These are phyloP conservation scores for Pyricularia grisea DNA, from an alignment of 2,329 filamentous ascomycete genomes.

Conservation along the genomic window DNA sequence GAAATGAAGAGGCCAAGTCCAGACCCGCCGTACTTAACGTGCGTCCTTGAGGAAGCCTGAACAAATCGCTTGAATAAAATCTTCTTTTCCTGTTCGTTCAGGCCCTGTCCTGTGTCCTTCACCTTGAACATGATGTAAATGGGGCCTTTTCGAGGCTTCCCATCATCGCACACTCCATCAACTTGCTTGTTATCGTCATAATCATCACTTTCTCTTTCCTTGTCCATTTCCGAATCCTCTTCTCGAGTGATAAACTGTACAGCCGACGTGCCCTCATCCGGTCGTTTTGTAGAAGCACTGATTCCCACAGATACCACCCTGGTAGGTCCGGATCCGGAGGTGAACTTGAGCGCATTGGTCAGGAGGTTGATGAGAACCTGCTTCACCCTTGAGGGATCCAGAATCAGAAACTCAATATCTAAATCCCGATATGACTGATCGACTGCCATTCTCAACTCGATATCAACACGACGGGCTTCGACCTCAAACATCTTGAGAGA, in stretches of 20 bases:
- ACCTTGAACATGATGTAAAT: constrained; percentile 65
- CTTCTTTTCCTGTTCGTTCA: constrained; percentile 62
- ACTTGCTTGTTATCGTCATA: not conserved
- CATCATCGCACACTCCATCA: not conserved
- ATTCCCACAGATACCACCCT: constrained; percentile 44
- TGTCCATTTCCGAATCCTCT: not conserved
- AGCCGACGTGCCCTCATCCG: constrained; percentile 28
- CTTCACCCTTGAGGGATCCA: constrained; percentile 66
- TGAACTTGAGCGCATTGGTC: constrained; percentile 78
- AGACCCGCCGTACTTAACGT: constrained; percentile 70
- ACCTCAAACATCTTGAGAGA: constrained; percentile 72
- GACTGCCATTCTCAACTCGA: constrained; percentile 54
- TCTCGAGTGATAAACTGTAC: constrained; percentile 53
- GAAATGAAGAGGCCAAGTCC: constrained; percentile 75
- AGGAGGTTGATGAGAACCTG: constrained; percentile 75
- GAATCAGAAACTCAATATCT: constrained; percentile 52
- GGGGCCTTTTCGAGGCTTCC: constrained; percentile 26
- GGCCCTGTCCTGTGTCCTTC: constrained; percentile 65
- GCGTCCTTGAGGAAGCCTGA: constrained; percentile 66
- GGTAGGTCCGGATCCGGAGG: constrained; percentile 45
- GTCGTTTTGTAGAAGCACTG: constrained; percentile 30
- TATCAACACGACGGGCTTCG: constrained; percentile 60
- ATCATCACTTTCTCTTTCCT: not conserved
- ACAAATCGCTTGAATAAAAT: constrained; percentile 71
- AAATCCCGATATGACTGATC: constrained; percentile 51